Evolutionary conservation across 2,329 filamentous ascomycete species (phyloP).

Genomic region (Penicillium psychrosexuale): DNA sequence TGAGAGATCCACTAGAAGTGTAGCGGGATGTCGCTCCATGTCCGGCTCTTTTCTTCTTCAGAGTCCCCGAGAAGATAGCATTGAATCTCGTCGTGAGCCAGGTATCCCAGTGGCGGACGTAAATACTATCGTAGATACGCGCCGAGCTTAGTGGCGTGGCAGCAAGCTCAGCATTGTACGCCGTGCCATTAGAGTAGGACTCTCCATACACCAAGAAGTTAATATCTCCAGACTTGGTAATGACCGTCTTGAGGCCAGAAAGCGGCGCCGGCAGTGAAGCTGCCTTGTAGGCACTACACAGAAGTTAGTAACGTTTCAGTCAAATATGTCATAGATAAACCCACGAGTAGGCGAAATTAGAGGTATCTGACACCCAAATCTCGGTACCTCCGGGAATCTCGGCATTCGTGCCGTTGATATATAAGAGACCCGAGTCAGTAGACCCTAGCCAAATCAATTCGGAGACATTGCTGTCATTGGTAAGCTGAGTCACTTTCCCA

Average conservation of each 20-base stretch:
- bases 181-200: conserved; percentile 64
- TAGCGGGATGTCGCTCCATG: conserved; percentile 38
- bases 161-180: conserved; percentile 64
- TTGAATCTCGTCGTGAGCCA: conserved; percentile 67
- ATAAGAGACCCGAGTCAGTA: conserved; percentile 58
- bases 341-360: conserved; percentile 34
- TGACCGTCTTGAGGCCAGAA: conserved; percentile 39
- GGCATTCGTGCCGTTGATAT: conserved; percentile 49
- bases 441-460: conserved; percentile 76
- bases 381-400: conserved; percentile 41
- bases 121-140: conserved; percentile 70
- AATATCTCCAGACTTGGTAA: conserved; percentile 43
- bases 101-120: conserved; percentile 80
- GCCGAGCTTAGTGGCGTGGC: conserved; percentile 61
- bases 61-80: conserved; percentile 68
- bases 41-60: conserved; percentile 42
- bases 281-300: conserved; percentile 34
- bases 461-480: conserved; percentile 61
- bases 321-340: not conserved
- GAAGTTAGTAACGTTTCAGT: not conserved
- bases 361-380: conserved; percentile 38
- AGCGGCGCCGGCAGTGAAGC: conserved; percentile 39
- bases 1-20: conserved; percentile 55
- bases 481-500: conserved; percentile 64
- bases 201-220: conserved; percentile 57